These are phyloP conservation scores for Spencermartinsiella ligniputridi DNA, from an alignment of 1,139 yeast species.

Conservation along the genomic window DNA sequence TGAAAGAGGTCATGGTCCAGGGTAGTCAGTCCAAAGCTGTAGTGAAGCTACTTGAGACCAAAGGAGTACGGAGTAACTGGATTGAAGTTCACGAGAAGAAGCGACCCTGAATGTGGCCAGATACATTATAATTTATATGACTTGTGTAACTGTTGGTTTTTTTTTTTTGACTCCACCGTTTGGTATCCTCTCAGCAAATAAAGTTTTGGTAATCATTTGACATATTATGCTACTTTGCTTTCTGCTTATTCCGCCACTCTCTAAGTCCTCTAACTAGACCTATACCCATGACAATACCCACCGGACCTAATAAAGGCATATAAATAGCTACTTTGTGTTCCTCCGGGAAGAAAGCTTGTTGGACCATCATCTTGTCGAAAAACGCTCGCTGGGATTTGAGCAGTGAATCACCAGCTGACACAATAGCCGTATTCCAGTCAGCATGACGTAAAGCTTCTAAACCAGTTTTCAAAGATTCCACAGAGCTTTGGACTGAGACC, in stretches of 20 bases:
- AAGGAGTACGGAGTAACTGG: slow-evolving; percentile 66
- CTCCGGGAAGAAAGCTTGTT: slow-evolving; percentile 89
- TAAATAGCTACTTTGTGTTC: slow-evolving; percentile 94
- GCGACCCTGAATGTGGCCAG: no score
- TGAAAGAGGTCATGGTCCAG: slow-evolving; percentile 74
- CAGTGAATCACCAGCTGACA: slow-evolving; percentile 52
- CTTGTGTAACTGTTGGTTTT: no score
- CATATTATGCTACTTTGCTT: no score
- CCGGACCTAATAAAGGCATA: slow-evolving; percentile 83
- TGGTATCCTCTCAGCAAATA: no score
- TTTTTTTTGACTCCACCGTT: neutral
- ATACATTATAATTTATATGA: no score
- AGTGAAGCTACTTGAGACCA: slow-evolving; percentile 51
- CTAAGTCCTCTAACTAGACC: slow-evolving; percentile 47
- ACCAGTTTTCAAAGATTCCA: slow-evolving; percentile 37
- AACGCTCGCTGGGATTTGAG: slow-evolving; percentile 69
- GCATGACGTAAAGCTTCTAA: slow-evolving; percentile 29
- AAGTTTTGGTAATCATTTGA: no score
- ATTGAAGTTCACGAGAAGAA: slow-evolving; percentile 63
- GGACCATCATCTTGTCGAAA: slow-evolving; percentile 92
- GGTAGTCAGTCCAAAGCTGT: slow-evolving; percentile 78
- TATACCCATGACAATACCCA: slow-evolving; percentile 60
- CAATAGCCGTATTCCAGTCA: slow-evolving; percentile 46
- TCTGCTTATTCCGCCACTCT: slow-evolving; percentile 35
- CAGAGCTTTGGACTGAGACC: slow-evolving; percentile 42